A percentile compares a stretch with the other conserved stretches of the same genome.
These are phyloP conservation scores for Triangularia verruculosa DNA, from an alignment of 2,329 filamentous ascomycete species.

Conservation along the genomic window DNA sequence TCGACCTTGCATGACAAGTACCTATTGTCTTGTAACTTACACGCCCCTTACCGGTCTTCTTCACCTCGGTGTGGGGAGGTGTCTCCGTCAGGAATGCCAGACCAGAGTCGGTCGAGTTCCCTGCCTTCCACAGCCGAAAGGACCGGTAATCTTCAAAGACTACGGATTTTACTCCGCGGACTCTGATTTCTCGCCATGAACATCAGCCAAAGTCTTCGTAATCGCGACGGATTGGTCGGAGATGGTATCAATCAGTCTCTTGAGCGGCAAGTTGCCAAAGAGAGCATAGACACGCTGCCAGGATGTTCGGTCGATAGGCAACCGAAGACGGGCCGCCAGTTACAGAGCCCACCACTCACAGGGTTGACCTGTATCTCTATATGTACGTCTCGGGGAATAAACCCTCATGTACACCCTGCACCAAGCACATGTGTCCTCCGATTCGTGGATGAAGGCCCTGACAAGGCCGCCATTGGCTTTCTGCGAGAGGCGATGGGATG, in stretches of 20 bases:
- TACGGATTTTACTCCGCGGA: background rate
- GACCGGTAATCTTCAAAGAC: background rate
- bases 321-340: background rate
- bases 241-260: background rate
- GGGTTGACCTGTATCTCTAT: background rate
- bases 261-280: background rate
- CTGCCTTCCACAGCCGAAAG: background rate
- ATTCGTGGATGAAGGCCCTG: background rate
- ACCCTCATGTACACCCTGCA: background rate
- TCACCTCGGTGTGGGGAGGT: background rate
- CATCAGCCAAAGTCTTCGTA: background rate
- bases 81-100: background rate
- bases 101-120: background rate
- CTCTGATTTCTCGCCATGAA: background rate
- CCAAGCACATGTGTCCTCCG: background rate
- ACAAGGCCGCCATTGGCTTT: background rate
- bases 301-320: background rate
- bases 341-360: background rate
- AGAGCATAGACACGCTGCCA: background rate
- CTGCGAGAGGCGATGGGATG: background rate
- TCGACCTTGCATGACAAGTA: background rate
- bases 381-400: conserved; percentile 17
- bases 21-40: background rate
- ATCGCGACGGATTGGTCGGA: background rate
- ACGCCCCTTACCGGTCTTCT: background rate